Percentiles rank a stretch among this genome's conserved stretches.
phyloP scores from a whole-genome alignment of 768 basidiomycete genomes.

The Boletus reticulatus region DNA sequence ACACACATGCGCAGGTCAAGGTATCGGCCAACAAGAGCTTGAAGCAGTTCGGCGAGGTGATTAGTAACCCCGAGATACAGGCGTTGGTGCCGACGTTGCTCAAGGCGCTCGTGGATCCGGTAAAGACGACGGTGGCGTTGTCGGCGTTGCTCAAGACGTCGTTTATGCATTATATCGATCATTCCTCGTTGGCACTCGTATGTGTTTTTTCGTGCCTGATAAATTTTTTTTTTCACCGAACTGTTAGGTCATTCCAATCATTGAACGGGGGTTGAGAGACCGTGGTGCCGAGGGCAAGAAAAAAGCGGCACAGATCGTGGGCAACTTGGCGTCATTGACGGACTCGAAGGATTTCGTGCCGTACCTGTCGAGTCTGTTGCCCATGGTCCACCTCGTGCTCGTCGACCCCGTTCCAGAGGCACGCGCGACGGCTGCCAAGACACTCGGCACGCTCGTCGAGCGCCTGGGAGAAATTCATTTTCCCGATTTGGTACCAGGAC shows the following conservation, averaged over 20 bases:
- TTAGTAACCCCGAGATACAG: constrained; percentile 96
- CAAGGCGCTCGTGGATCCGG: constrained; percentile 94
- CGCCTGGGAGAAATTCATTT: constrained; percentile 92
- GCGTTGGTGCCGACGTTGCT: constrained; percentile 84
- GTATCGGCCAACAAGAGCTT: constrained; percentile 90
- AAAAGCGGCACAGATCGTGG: constrained; percentile 95
- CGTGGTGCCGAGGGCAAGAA: constrained; percentile 92
- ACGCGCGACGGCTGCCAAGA: constrained; percentile 94
- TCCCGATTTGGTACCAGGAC: constrained; percentile 90
- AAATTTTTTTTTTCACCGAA: neutral
- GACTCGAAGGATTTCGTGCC: constrained; percentile 93
- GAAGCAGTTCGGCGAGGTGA: constrained; percentile 98
- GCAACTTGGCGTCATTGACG: constrained; percentile 90
- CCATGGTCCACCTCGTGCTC: constrained; percentile 88
- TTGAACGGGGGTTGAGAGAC: constrained; percentile 90
- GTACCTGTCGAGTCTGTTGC: constrained; percentile 84
- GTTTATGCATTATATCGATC: constrained; percentile 97
- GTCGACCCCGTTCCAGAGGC: constrained; percentile 98
- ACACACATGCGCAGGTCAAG: constrained; percentile 96
- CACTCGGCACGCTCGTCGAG: constrained; percentile 94
- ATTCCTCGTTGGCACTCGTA: constrained; percentile 91
- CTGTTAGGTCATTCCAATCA: constrained; percentile 85
- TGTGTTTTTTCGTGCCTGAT: constrained; percentile 23
- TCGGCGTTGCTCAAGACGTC: constrained; percentile 88
- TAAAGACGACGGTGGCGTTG: constrained; percentile 83